Conservation (phyloP, 78 protist species). For the Planoprotostelium fungivorum region DNA sequence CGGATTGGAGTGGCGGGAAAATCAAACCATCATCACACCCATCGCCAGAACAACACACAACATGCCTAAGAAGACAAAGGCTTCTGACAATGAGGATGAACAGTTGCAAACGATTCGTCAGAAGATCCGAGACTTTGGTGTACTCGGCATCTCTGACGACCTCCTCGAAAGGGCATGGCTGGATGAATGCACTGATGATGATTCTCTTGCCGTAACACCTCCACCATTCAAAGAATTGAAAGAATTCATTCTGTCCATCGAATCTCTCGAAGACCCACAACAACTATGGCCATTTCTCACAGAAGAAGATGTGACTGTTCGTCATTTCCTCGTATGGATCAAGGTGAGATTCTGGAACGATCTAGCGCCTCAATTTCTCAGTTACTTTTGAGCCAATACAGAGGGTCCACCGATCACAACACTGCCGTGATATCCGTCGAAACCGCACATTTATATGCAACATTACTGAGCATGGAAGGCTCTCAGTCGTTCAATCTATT, state of each 20-base stretch:
- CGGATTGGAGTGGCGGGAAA: too few relatives aligned
- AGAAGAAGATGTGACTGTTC: background rate
- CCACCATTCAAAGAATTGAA: background rate
- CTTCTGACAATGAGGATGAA: background rate
- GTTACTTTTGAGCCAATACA: background rate
- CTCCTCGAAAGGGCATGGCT: background rate
- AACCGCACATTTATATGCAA: background rate
- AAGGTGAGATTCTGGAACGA: background rate
- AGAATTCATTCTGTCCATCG: background rate
- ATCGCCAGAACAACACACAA: background rate
- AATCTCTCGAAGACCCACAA: background rate
- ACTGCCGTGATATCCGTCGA: background rate
- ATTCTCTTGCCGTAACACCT: background rate
- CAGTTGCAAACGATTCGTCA: background rate
- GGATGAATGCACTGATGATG: background rate
- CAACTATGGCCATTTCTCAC: background rate
- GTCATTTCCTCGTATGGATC: background rate
- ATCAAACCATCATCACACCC: too few relatives aligned
- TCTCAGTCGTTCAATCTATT: background rate
- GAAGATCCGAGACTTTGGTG: background rate
- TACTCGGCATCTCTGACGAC: background rate
- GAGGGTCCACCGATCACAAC: background rate
- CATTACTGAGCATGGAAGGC: background rate
- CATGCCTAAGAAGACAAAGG: background rate
- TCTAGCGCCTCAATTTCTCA: background rate